Evolutionary conservation across 306 rosid species (phyloP).

Genomic region (Quercus mongolica): DNA sequence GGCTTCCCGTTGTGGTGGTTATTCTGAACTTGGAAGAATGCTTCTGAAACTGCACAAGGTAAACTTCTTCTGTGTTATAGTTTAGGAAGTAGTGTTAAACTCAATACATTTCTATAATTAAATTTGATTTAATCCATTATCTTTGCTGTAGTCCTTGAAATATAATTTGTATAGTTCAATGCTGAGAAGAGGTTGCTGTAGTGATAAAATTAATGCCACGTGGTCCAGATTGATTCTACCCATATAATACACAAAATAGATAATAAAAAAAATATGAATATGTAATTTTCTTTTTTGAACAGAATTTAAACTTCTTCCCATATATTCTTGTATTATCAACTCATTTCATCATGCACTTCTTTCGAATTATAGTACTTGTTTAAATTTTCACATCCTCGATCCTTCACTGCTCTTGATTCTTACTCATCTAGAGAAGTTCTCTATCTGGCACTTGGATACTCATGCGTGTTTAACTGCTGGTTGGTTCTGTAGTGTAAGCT

Average conservation of each 20-base stretch:
- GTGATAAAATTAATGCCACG: not conserved
- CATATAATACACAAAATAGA: not conserved
- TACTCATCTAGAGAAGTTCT: not conserved
- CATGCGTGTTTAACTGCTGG: not conserved
- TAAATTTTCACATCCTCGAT: not conserved
- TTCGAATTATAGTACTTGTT: not conserved
- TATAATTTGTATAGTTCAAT: not conserved
- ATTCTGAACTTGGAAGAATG: slow-evolving; percentile 90
- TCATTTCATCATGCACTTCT: not conserved
- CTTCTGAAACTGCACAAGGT: slow-evolving; percentile 87
- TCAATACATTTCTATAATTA: not conserved
- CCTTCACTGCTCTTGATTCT: not conserved
- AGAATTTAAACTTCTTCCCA: too few relatives aligned
- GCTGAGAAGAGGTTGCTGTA: not conserved
- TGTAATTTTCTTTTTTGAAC: too few relatives aligned
- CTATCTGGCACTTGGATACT: not conserved
- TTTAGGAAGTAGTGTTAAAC: slow-evolving; percentile 14
- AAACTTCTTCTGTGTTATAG: slow-evolving; percentile 48
- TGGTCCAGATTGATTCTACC: not conserved
- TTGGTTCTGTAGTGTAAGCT: not conserved
- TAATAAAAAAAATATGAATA: not conserved
- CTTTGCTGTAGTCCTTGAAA: not conserved
- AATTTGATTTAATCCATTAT: slow-evolving; percentile 3
- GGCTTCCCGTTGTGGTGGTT: slow-evolving; percentile 77
- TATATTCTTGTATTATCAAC: not conserved